These are phyloP conservation scores for Pseudozyma tsukubaensis DNA, from an alignment of 1,284 basidiomycete genomes.

Conservation along the genomic window DNA sequence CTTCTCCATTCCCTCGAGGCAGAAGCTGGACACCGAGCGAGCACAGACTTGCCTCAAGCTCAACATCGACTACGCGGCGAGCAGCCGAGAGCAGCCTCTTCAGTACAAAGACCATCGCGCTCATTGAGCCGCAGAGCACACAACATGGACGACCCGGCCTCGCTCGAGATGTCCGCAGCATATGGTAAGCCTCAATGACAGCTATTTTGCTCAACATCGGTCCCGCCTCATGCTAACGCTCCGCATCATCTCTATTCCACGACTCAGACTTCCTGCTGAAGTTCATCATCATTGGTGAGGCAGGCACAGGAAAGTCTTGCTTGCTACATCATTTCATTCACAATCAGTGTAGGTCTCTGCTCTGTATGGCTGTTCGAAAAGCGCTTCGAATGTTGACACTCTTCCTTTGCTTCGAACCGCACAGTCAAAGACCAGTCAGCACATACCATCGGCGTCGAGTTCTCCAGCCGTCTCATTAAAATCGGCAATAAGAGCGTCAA, in stretches of 20 bases:
- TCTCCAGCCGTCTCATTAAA: constrained; percentile 86
- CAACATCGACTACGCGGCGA: too few species aligned
- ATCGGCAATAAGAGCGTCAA: constrained; percentile 93
- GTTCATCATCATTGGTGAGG: constrained; percentile 95
- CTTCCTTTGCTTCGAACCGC: neutral
- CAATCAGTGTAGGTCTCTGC: constrained; percentile 80
- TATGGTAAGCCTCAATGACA: constrained; percentile 40
- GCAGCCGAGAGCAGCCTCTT: too few species aligned
- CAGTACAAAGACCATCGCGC: too few species aligned
- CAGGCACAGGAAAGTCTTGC: constrained; percentile 96
- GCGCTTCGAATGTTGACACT: neutral
- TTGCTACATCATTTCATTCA: constrained; percentile 94
- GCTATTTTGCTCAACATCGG: neutral
- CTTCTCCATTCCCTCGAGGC: too few species aligned
- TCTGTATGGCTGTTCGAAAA: too few species aligned
- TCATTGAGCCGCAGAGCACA: too few species aligned
- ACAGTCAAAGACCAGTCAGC: constrained; percentile 94
- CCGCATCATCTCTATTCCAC: neutral
- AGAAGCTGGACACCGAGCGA: too few species aligned
- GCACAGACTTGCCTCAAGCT: too few species aligned
- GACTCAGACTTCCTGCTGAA: constrained; percentile 88
- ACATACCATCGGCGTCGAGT: constrained; percentile 97
- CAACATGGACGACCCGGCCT: constrained; percentile 47
- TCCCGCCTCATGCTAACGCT: neutral
- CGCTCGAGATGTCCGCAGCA: constrained; percentile 52